Percentiles rank a stretch among this genome's conserved stretches.
Conservation (phyloP, 768 basidiomycete species). For the Rhodotorula sphaerocarpa region DNA sequence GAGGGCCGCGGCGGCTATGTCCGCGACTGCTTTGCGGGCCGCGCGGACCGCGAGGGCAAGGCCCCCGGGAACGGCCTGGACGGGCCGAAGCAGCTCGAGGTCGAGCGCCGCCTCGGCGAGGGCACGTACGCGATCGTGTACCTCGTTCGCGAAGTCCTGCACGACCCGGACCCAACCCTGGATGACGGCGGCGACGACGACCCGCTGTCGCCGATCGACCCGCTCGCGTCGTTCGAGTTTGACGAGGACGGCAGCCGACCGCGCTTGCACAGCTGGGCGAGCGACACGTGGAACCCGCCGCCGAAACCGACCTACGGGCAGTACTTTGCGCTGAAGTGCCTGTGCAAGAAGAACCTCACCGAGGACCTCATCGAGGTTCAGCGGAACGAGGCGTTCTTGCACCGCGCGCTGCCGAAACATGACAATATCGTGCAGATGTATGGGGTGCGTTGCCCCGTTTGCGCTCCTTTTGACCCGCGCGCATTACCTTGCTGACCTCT, state of each 20-base stretch:
- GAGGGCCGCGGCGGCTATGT: conserved; percentile 61
- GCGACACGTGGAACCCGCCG: conserved; percentile 48
- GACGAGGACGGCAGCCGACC: conserved; percentile 16
- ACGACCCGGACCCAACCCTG: conserved; percentile 29
- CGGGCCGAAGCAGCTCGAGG: conserved; percentile 35
- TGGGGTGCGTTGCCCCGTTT: conserved; percentile 45
- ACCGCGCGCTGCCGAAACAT: conserved; percentile 81
- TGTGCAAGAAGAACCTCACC: conserved; percentile 88
- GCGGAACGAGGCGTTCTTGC: conserved; percentile 89
- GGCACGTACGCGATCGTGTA: conserved; percentile 39
- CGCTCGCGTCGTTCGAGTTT: conserved; percentile 24
- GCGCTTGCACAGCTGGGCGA: conserved; percentile 25
- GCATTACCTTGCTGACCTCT: neutral
- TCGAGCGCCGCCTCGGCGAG: conserved; percentile 36
- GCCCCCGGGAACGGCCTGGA: conserved; percentile 29
- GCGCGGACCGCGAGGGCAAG: conserved; percentile 42
- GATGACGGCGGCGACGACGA: conserved; percentile 19
- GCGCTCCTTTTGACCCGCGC: neutral
- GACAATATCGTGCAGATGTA: conserved; percentile 91
- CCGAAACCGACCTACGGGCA: conserved; percentile 48
- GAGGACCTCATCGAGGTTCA: conserved; percentile 79
- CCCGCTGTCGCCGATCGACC: conserved; percentile 35
- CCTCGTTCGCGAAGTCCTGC: conserved; percentile 40
- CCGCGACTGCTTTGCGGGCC: conserved; percentile 72
- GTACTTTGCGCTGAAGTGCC: conserved; percentile 89